Conservation (phyloP, 164 flowering plant genomes). For the Taxillus chinensis region DNA sequence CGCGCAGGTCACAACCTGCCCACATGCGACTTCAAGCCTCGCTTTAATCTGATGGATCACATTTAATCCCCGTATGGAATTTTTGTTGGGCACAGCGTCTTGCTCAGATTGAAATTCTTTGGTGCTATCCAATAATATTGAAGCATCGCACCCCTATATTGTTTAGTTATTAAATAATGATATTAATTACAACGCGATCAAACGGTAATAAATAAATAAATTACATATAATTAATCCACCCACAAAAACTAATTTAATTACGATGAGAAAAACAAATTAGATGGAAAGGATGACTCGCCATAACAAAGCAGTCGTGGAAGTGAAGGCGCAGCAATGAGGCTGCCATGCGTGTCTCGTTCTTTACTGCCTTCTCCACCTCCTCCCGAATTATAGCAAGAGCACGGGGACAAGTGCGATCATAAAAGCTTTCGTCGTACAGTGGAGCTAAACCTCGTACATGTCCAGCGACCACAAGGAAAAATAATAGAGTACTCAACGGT, state of each 20-base stretch:
- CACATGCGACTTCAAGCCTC: background rate
- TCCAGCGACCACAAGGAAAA: too few relatives aligned
- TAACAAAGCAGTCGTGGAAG: constrained; percentile 94
- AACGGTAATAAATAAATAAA: too few relatives aligned
- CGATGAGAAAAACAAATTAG: too few relatives aligned
- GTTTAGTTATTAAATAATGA: too few relatives aligned
- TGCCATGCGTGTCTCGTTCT: constrained; percentile 75
- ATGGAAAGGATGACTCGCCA: constrained; percentile 22
- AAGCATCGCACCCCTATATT: too few relatives aligned
- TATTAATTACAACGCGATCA: too few relatives aligned
- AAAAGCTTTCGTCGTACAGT: too few relatives aligned
- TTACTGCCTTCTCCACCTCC: constrained; percentile 61
- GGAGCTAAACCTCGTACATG: too few relatives aligned
- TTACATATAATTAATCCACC: too few relatives aligned
- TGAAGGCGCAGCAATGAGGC: constrained; percentile 90
- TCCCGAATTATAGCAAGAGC: constrained; percentile 40
- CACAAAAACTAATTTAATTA: too few relatives aligned
- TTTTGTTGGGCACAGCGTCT: background rate
- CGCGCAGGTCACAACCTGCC: background rate
- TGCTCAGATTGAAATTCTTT: background rate
- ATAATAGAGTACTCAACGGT: too few relatives aligned
- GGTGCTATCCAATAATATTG: background rate
- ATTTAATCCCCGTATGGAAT: background rate
- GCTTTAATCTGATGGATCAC: background rate
- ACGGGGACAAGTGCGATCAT: too few relatives aligned